Conservation (phyloP, 768 basidiomycete species). For the Coprinellus aureogranulatus region DNA sequence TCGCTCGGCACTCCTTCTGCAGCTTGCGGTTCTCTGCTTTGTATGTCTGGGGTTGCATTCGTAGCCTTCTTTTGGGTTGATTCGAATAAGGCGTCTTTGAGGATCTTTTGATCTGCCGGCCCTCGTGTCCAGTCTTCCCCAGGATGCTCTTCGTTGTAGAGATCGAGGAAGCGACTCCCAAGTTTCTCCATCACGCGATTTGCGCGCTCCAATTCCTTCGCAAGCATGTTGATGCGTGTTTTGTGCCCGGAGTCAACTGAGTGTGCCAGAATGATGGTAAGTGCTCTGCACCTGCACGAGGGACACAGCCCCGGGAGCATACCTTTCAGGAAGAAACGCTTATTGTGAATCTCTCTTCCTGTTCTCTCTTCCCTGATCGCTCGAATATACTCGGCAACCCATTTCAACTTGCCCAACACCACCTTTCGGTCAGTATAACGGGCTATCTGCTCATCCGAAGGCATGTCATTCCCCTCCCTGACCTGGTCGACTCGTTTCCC, state of each 20-base stretch:
- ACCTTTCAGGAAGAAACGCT: constrained; percentile 32
- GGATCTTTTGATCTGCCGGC: not conserved
- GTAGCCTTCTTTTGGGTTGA: not conserved
- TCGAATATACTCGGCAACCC: constrained; percentile 23
- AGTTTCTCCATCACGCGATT: constrained; percentile 18
- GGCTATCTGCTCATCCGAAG: constrained; percentile 2
- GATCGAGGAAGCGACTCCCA: constrained; percentile 14
- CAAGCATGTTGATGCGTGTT: constrained; percentile 25
- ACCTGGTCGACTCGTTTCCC: constrained; percentile 6
- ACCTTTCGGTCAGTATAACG: not conserved
- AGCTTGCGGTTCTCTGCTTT: too few relatives aligned
- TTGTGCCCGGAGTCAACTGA: constrained; percentile 29
- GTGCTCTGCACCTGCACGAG: not conserved
- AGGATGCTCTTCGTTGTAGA: constrained; percentile 8
- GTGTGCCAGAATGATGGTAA: not conserved
- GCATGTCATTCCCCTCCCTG: constrained; percentile 1
- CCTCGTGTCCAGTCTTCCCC: not conserved
- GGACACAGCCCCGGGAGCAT: too few relatives aligned
- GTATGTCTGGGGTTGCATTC: too few relatives aligned
- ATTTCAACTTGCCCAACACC: not conserved
- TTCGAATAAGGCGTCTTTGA: not conserved
- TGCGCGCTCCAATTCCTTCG: constrained; percentile 25
- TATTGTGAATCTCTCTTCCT: constrained; percentile 28
- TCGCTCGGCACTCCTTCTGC: too few relatives aligned
- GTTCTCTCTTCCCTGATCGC: constrained; percentile 29